Base-by-base conservation (phyloP, 2,329 filamentous ascomycete species). In the Curvularia sp. region DNA sequence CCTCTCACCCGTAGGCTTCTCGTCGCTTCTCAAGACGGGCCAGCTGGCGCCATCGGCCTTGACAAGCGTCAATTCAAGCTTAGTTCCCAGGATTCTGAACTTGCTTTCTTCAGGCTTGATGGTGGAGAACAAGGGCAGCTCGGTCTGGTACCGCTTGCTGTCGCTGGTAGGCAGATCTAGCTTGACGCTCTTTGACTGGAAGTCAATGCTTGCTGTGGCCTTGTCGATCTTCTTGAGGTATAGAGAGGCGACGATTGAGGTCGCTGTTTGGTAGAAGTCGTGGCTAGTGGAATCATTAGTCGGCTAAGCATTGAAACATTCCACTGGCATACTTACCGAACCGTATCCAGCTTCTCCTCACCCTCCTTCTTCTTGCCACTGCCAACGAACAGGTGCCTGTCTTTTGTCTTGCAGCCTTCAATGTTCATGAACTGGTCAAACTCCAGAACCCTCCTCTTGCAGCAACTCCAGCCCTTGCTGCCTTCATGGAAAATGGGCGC, bases 341-440 rank as follows among this genome's bases (percentile, higher is more conserved):
- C 90, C 3, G 86, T 88, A 43, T 92, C 87, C 41, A 96, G 79
- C 69, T 90, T 82, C 79, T 96, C 92, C 79, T 96, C 92, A 10
- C 61, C 82, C 78, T 91, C 91, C 7, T 86, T 91, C 63, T 82
- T 83, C 78, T 92, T 91, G 6, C 87, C 91, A 65, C 85, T 90
- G 4, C 91, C 91, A 33, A 98, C 84, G 72, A 97, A 99, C 65
- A 97, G 79, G 81, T 99, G 95, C 60, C 85, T 84, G 43, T 84
- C 82, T 79, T 93, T 95, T 43, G 89, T 93, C 76, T 88, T 88
- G 80, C 95, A 99, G 1, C 95, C 95, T 69, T 91, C 88, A 59
- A 99, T 94, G 79, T 91, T 95, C 88, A 99, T 88, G 79, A 99
- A 99, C 78, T 98, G 90, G 76, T 99, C 93, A 78, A 99, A 99